phyloP scores from a whole-genome alignment of 106 monocot genomes.

The Phalaenopsis aphrodite region DNA sequence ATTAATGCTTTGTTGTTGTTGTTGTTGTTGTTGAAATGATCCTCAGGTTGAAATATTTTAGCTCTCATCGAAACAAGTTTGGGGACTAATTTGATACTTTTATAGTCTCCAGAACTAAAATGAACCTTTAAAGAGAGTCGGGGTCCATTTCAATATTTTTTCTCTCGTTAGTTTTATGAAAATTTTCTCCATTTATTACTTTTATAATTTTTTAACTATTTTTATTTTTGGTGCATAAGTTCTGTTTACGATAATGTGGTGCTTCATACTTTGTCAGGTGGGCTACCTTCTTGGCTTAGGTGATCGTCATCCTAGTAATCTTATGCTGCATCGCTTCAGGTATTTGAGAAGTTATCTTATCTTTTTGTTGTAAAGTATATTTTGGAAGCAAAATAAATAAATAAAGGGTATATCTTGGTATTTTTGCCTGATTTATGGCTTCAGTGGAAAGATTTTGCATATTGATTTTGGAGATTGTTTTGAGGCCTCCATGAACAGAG shows the following conservation, averaged over 20 bases:
- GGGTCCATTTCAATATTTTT: no score
- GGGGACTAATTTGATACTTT: no score
- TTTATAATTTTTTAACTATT: neutral
- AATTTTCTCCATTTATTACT: no score
- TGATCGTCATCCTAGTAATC: constrained; percentile 96
- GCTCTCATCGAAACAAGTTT: no score
- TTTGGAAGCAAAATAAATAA: neutral
- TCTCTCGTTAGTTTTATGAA: no score
- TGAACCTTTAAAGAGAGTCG: no score
- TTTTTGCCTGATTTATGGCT: neutral
- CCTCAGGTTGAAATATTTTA: no score
- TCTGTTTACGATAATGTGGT: neutral
- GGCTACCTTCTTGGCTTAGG: constrained; percentile 97
- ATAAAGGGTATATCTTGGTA: neutral
- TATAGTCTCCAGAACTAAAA: no score
- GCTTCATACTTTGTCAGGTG: constrained; percentile 44
- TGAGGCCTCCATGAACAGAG: constrained; percentile 98
- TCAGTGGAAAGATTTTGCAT: constrained; percentile 97
- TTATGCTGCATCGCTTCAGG: constrained; percentile 96
- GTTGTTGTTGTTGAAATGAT: no score
- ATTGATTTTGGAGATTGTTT: constrained; percentile 99
- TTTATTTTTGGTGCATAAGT: neutral
- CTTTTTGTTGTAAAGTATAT: neutral
- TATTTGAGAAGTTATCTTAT: constrained; percentile 13
- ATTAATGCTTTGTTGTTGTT: no score